Conservation (phyloP, 192 early-diverging fungal genomes). For the Rhizophagus clarus region DNA sequence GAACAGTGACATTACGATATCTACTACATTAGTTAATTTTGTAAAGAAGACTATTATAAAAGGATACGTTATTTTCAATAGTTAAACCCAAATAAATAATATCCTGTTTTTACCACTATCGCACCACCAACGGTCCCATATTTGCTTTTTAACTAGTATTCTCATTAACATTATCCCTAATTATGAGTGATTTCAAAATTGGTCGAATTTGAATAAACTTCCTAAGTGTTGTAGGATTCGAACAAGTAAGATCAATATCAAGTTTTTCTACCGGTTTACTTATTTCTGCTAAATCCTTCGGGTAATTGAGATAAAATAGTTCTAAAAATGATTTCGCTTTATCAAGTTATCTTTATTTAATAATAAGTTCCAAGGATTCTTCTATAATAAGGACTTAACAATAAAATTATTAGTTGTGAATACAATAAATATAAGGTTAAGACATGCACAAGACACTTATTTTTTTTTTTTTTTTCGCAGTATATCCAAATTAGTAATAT, state of each 20-base stretch:
- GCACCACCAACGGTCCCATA: neutral
- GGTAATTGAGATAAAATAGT: neutral
- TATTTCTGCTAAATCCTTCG: neutral
- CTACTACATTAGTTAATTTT: neutral
- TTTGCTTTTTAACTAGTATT: neutral
- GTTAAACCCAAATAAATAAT: neutral
- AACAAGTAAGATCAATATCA: neutral
- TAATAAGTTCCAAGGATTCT: neutral
- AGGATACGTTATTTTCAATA: neutral
- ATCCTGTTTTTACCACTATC: neutral
- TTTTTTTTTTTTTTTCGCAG: too few relatives aligned
- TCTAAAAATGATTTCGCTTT: neutral
- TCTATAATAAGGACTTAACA: too few relatives aligned
- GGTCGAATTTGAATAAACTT: neutral
- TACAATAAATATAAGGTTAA: too few relatives aligned
- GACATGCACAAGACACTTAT: too few relatives aligned
- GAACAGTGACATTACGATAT: neutral
- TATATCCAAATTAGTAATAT: conserved; percentile 43
- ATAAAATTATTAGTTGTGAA: too few relatives aligned
- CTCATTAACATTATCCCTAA: neutral
- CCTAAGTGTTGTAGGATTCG: neutral
- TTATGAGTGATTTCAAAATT: neutral
- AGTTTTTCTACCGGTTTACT: neutral
- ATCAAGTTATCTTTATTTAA: neutral
- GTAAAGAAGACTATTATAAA: neutral